Evolutionary conservation across 108 stramenopile species (phyloP), one percentile per base, ranked within the genome.

Genomic region (Fragilaria crotonensis): DNA sequence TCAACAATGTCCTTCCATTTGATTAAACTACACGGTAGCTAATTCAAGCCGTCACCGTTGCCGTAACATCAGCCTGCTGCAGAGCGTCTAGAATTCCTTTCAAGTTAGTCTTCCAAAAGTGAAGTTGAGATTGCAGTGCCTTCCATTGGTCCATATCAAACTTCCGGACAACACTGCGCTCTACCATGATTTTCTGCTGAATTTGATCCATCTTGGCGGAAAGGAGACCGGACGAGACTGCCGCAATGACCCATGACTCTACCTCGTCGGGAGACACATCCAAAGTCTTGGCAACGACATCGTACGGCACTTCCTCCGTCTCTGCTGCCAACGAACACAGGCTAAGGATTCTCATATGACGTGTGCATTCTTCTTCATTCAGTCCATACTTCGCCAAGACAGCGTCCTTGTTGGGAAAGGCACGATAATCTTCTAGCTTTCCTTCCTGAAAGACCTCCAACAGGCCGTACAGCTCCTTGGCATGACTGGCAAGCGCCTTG

Each of bases 131-230:
- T 55, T 91, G 87, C 44, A 91, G 59, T 5, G 73, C 73, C 47
- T 79, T 85, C 90, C 90, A 91, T 63, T 91, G 84, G n/a, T 80
- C 70, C 54, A 70, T 70, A 25, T 87, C 86, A 57, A 91, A 91
- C 57, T 79, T 71, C 56, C 90, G 63, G 0, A 88, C 85, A 7
- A 78, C 87, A 57, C 82, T 83, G 46, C 90, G 70, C 60, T 88
- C 84, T 23, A 93, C 91, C 63, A 89, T 77, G 11, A 93, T 83
- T 52, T 75, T 81, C 55, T 83, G 53, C 31, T 73, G 68, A 45
- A 93, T 60, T 55, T 93, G 91, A 59, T 93, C 91, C 87, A 93
- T 93, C 66, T 89, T 93, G 57, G 87, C 87, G 20, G 78, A 72
- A 56, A 93, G 67, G 47, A 93, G 67, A 5, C 87, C 91, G 18